Evolutionary conservation across 2,329 filamentous ascomycete species (phyloP), one percentile per base, ranked within the genome.

Genomic region (Penicillium sclerotigenum): DNA sequence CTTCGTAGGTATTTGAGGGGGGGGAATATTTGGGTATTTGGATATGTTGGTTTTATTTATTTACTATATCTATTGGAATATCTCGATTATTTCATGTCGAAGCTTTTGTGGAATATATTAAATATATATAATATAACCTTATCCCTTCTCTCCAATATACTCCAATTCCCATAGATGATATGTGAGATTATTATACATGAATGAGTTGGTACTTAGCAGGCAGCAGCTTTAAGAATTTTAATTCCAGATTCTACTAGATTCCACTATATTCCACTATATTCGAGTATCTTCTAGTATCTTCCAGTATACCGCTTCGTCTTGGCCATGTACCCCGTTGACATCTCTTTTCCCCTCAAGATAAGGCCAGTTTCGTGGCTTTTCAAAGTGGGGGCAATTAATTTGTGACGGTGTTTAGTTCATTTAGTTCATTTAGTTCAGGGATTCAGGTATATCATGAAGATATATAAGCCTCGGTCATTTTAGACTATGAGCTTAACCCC

Each of bases 301-400:
- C n/a, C n/a, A 16, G 13, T 31, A 20, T 45, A 47, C 42, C 42
- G 42, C 45, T 26, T 22, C 11, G 18, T 46, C 31, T 34, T 47
- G 29, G 43, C 43, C 13, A 24, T n/a, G 18, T 20, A 18, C 34
- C 31, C n/a, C 11, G 9, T 37, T 20, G 34, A 18, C 5, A 18
- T 37, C 34, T 37, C 9, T 16, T 20, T 50, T 41, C 9, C 10
- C 10, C 47, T 26, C 20, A 6, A 47, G 45, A 47, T 47, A 47
- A 33, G 29, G 45, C n/a, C 28, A 10, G 3, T 38, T 41, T 22
- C 29, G 38, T 43, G 38, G 48, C 38, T 34, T 45, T 33, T 34
- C 20, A 16, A 49, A 49, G 51, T 54, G 51, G 51, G 36, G 43
- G 16, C 37, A 33, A n/a, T 53, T 48, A 38, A 52, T 52, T 26